A percentile compares a stretch with the other conserved stretches of the same genome.
Evolutionary conservation across 139 green algal genomes (phyloP).

Genomic region (Picochlorum sp.): DNA sequence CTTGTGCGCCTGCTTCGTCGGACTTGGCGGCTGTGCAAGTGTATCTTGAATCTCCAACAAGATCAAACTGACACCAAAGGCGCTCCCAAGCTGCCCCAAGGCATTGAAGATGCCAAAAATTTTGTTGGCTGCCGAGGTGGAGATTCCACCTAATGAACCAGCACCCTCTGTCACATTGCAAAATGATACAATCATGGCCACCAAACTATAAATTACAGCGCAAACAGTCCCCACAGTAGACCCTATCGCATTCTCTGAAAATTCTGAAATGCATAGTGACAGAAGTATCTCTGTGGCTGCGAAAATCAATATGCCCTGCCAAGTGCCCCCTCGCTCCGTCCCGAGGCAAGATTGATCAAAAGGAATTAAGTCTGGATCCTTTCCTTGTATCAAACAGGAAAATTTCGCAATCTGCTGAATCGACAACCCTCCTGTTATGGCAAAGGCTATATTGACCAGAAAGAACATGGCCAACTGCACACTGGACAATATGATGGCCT

Average conservation of each 20-base stretch:
- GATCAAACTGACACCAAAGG: slow-evolving; percentile 9
- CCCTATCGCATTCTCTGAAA: slow-evolving; percentile 19
- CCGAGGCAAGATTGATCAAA: slow-evolving; percentile 14
- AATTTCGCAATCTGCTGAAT: background rate
- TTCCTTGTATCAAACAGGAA: slow-evolving; percentile 1
- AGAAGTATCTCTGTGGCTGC: slow-evolving; percentile 20
- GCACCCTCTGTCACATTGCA: slow-evolving; percentile 5
- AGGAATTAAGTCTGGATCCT: background rate
- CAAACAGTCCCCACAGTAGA: slow-evolving; percentile 22
- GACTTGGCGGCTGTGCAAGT: slow-evolving; percentile 25
- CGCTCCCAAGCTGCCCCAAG: slow-evolving; percentile 21
- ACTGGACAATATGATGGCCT: background rate
- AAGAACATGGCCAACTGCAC: background rate
- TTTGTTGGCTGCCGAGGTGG: slow-evolving; percentile 1
- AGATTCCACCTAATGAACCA: slow-evolving; percentile 3
- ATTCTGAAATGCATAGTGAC: slow-evolving; percentile 19
- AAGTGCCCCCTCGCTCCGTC: background rate
- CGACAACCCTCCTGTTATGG: background rate
- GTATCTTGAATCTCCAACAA: slow-evolving; percentile 24
- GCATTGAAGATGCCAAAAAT: slow-evolving; percentile 28
- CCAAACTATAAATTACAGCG: slow-evolving; percentile 20
- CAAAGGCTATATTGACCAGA: background rate
- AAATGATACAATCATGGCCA: slow-evolving; percentile 17
- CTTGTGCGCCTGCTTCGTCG: slow-evolving; percentile 16
- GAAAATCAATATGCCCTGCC: slow-evolving; percentile 14